These are phyloP conservation scores for Microthlaspi erraticum DNA, from an alignment of 345 rosid genomes.

Conservation along the genomic window DNA sequence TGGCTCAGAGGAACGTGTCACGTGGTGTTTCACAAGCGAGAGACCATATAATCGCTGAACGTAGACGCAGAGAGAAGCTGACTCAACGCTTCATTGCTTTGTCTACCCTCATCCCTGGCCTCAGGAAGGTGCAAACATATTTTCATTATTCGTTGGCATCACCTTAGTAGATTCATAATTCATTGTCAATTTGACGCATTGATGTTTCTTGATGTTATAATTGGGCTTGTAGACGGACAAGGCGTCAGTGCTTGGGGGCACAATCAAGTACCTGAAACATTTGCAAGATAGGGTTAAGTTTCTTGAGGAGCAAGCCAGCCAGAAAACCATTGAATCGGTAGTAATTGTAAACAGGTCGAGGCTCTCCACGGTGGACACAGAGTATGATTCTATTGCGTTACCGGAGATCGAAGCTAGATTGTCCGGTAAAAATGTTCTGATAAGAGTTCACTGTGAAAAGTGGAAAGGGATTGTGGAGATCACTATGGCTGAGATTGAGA, in stretches of 20 bases:
- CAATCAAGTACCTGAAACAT: conserved; percentile 82
- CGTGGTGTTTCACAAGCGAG: conserved; percentile 30
- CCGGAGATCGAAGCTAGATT: conserved; percentile 84
- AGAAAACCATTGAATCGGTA: conserved; percentile 65
- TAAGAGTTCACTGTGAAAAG: conserved; percentile 76
- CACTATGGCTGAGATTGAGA: conserved; percentile 63
- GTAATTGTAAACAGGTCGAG: conserved; percentile 67
- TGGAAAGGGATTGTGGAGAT: conserved; percentile 64
- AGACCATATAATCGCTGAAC: conserved; percentile 35
- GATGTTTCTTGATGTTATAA: neutral
- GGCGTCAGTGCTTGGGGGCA: conserved; percentile 87
- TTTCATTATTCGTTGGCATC: neutral
- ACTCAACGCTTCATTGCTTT: conserved; percentile 34
- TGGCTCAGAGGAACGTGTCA: conserved; percentile 23
- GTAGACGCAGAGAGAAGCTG: conserved; percentile 36
- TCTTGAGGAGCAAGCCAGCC: conserved; percentile 68
- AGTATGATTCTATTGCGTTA: conserved; percentile 45
- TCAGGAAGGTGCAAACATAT: conserved; percentile 33
- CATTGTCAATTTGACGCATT: conserved; percentile 3
- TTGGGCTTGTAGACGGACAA: conserved; percentile 64
- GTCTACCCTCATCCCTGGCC: conserved; percentile 36
- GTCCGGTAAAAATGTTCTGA: conserved; percentile 63
- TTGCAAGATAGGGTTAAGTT: conserved; percentile 69
- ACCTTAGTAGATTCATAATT: neutral
- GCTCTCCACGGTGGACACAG: conserved; percentile 45